Evolutionary conservation across 345 rosid genomes (phyloP), one percentile per base, ranked within the genome.

Genomic region (Dovyalis caffra): DNA sequence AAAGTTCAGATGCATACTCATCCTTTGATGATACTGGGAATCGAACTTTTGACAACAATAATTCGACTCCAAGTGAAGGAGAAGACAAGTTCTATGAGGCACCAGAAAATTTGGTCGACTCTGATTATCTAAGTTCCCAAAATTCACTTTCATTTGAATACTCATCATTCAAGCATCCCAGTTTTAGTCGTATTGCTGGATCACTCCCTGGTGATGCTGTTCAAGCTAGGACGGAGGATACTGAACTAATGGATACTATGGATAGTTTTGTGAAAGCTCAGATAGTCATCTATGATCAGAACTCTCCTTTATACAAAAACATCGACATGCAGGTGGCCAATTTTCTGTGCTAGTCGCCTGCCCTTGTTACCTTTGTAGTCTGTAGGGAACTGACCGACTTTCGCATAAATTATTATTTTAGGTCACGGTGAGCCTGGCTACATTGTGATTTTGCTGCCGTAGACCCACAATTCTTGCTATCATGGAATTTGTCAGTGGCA

Each of bases 191-290:
- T 40, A 77, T 84, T 65, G 76, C 87, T 77, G 94, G 98, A 74
- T 87, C 93, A 82, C 90, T 95, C 68, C 98, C 99, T 69, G 84
- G 64, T 69, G 86, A 78, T 72, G 79, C 77, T 70, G 65, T 72
- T 64, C 82, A 81, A 38, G 71, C 71, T 64, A 71, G 75, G 73
- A 76, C 34, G 77, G 86, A 82, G 77, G 85, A 80, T 73, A 70
- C 70, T 75, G 88, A 87, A 74, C 77, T 69, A 64, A 78, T 76
- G 38, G 79, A 87, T 60, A 80, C 89, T 32, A 82, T 88, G 84
- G 93, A 90, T 66, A 95, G 97, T 84, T 95, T 95, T 82, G 96
- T 95, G 78, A 95, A 91, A 85, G 99, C 99, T 75, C 99, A 93
- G 71, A 90, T 90, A 75, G 76, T 87, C 71, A 84, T 93, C 74